These are phyloP conservation scores for Mycena epipterygia DNA, from an alignment of 768 basidiomycete genomes.

Conservation along the genomic window DNA sequence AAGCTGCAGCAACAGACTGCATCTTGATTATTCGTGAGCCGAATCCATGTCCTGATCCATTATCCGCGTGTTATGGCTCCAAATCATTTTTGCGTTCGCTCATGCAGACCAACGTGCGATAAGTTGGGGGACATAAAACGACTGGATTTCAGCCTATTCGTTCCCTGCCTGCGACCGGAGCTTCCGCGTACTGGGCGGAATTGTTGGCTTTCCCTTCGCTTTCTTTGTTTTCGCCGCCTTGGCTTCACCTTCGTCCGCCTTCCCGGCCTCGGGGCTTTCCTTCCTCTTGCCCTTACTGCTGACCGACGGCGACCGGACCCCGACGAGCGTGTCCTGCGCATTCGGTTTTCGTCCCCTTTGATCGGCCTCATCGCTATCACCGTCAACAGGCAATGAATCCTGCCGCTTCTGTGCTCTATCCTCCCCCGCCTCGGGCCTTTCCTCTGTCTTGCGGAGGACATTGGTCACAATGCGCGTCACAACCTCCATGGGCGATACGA, in stretches of 20 bases:
- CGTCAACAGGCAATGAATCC: neutral
- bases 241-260: no score
- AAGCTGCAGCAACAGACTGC: slow-evolving; percentile 50
- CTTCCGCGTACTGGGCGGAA: neutral
- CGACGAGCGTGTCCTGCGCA: no score
- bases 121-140: no score
- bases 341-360: neutral
- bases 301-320: no score
- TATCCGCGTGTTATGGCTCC: no score
- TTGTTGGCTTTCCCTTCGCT: neutral
- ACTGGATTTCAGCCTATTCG: no score
- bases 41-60: neutral
- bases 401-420: neutral
- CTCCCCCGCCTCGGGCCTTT: neutral
- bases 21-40: slow-evolving; percentile 17
- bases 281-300: no score
- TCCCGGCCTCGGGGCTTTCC: no score
- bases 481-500: neutral
- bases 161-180: neutral
- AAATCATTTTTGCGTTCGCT: no score
- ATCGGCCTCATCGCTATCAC: neutral
- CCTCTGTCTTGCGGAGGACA: neutral
- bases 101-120: no score
- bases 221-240: neutral
- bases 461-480: neutral